Conservation (phyloP, 1,284 basidiomycete genomes). For the Pholiota adiposa region DNA sequence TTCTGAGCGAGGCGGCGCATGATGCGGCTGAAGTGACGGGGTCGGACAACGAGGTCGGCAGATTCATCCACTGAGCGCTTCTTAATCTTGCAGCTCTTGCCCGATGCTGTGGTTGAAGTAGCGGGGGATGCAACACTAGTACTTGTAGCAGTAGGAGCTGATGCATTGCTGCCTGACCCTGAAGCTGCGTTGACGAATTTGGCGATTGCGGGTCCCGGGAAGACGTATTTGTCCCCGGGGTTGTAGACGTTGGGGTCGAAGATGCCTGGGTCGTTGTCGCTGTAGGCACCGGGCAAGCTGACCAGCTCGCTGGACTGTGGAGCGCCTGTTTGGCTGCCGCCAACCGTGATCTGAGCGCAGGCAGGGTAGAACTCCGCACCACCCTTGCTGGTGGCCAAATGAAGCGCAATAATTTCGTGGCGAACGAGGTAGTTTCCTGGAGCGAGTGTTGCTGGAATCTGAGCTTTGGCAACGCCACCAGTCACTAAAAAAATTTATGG, state of each 20-base stretch:
- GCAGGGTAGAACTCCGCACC: slow-evolving; percentile 77
- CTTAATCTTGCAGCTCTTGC: slow-evolving; percentile 32
- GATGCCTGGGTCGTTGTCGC: slow-evolving; percentile 64
- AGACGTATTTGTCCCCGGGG: slow-evolving; percentile 42
- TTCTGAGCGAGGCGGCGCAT: slow-evolving; percentile 23
- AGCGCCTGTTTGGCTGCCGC: slow-evolving; percentile 51
- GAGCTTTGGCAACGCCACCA: slow-evolving; percentile 46
- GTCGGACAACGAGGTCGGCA: slow-evolving; percentile 12
- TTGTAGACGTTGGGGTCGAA: slow-evolving; percentile 49
- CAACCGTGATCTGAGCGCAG: slow-evolving; percentile 65
- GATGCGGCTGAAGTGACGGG: slow-evolving; percentile 31
- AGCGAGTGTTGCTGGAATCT: slow-evolving; percentile 56
- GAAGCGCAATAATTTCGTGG: slow-evolving; percentile 74
- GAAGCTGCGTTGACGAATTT: slow-evolving; percentile 36
- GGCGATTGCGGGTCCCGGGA: slow-evolving; percentile 57
- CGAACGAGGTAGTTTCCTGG: slow-evolving; percentile 73
- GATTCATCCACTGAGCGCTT: slow-evolving; percentile 21
- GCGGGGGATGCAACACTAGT: slow-evolving; percentile 12
- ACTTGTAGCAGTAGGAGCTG: slow-evolving; percentile 1
- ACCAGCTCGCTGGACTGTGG: slow-evolving; percentile 53
- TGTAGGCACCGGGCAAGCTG: slow-evolving; percentile 67
- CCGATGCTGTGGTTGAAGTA: slow-evolving; percentile 17
- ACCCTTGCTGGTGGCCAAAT: slow-evolving; percentile 50
- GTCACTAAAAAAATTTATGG: slow-evolving; percentile 26
- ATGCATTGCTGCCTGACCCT: background rate